Evolutionary conservation across 345 rosid genomes (phyloP).

Genomic region (Euphorbia lathyris): DNA sequence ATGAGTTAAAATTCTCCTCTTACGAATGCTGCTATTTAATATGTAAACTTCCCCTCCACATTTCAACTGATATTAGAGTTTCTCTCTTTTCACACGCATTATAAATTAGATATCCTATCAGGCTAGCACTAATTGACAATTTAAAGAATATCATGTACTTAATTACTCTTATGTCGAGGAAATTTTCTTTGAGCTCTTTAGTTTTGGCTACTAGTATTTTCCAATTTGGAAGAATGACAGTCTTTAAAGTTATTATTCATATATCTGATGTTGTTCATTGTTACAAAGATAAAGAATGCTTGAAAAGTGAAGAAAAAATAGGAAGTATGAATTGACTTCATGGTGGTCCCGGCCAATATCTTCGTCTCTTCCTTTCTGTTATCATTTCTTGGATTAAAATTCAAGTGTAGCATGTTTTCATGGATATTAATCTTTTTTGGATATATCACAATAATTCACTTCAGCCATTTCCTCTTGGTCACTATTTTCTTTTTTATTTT

Average conservation of each 20-base stretch:
- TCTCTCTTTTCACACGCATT: no score
- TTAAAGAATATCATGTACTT: background rate
- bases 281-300: background rate
- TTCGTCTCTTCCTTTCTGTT: background rate
- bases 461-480: background rate
- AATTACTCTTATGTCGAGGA: background rate
- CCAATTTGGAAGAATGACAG: background rate
- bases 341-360: background rate
- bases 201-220: background rate
- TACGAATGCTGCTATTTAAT: background rate
- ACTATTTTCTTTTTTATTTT: background rate
- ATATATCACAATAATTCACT: background rate
- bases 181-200: background rate
- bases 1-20: background rate
- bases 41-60: background rate
- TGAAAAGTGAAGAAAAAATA: background rate
- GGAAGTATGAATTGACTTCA: background rate
- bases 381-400: background rate
- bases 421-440: background rate
- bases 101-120: background rate
- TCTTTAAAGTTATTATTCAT: background rate
- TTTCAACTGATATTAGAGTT: background rate
- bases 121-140: background rate
- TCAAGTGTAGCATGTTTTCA: background rate
- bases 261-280: background rate